phyloP scores from a whole-genome alignment of 306 rosid species.

The peach (Prunus persica) region Prunus_persica_NCBIv2 NC_034015.1:19668501-19669000 shows the following conservation, averaged over 20 bases:
- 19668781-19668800: background rate
- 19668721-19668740: background rate
- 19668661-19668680: constrained; percentile 23
- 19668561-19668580: background rate
- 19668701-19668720: constrained; percentile 37
- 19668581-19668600: background rate
- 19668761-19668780: background rate
- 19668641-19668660: background rate
- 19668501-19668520: constrained; percentile 39
- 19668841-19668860: constrained; percentile 23
- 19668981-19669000: rapidly evolving
- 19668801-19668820: background rate
- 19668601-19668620: background rate
- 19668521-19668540: constrained; percentile 71
- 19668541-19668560: constrained; percentile 25
- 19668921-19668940: background rate
- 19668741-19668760: background rate
- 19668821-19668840: background rate
- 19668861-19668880: background rate
- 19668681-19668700: constrained; percentile 52
- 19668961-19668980: too few species aligned
- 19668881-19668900: constrained; percentile 46
- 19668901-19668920: constrained; percentile 30
- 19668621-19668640: background rate
- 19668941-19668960: too few species aligned